Conservation (phyloP, 2,329 filamentous ascomycete species). For the Diaporthe sp. region DNA sequence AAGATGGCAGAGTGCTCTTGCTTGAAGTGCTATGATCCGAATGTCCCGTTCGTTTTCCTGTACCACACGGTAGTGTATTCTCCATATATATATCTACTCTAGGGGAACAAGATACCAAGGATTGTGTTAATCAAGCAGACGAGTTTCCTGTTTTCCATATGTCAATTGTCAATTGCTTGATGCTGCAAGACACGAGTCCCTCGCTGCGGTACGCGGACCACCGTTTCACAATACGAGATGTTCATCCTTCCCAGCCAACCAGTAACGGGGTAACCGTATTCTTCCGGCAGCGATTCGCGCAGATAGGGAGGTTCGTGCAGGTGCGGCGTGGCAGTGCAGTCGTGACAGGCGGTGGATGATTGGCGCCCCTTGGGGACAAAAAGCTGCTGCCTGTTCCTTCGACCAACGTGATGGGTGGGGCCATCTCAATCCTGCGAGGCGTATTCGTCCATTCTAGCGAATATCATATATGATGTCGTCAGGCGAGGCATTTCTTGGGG, state of each 20-base stretch:
- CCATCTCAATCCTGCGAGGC: neutral
- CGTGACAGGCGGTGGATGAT: neutral
- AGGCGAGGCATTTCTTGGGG: neutral
- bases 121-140: no score
- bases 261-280: no score
- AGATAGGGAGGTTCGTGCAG: neutral
- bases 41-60: accelerated
- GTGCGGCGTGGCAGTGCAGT: neutral
- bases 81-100: neutral
- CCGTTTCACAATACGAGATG: neutral
- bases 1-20: neutral
- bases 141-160: no score
- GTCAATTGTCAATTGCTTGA: neutral
- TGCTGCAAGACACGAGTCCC: neutral
- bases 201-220: neutral
- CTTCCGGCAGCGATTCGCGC: neutral
- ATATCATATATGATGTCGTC: neutral
- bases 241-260: neutral
- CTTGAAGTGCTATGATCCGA: neutral
- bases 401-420: neutral
- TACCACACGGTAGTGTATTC: neutral
- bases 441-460: neutral
- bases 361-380: neutral
- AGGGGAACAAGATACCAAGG: no score
- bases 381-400: constrained; percentile 10